Conservation (phyloP, 139 green algal species). For the Auxenochlorella pyrenoidosa region DNA sequence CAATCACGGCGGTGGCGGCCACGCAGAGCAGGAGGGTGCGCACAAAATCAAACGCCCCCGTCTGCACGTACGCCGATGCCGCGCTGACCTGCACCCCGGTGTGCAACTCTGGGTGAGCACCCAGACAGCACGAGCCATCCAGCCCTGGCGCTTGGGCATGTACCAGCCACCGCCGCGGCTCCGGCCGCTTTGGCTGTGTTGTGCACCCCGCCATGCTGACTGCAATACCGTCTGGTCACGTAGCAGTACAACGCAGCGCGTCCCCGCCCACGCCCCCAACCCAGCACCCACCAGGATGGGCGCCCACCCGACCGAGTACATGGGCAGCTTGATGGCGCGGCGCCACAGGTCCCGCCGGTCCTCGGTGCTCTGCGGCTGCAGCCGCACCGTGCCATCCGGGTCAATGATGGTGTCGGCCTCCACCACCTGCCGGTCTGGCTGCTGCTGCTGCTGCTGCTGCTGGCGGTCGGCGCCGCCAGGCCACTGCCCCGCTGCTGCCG, state of each 20-base stretch:
- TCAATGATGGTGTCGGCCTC: conserved; percentile 47
- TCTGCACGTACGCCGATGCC: conserved; percentile 63
- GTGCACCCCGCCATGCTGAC: too few species aligned
- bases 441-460: conserved; percentile 1
- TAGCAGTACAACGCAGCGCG: too few species aligned
- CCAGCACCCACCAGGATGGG: conserved; percentile 78
- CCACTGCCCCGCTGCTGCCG: not conserved
- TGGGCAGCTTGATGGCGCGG: conserved; percentile 89
- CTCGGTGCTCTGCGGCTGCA: conserved; percentile 27
- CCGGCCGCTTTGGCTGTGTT: not conserved
- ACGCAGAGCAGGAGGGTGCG: conserved; percentile 61
- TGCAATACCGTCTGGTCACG: not conserved
- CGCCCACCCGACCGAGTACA: conserved; percentile 93
- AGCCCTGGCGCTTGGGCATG: too few species aligned
- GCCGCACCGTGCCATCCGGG: conserved; percentile 34
- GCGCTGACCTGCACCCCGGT: conserved; percentile 66
- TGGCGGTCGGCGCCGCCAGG: not conserved
- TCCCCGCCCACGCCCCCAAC: not conserved
- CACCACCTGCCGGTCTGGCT: not conserved
- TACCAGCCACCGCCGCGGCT: too few species aligned
- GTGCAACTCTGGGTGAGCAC: not conserved
- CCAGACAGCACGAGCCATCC: not conserved
- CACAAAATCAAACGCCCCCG: conserved; percentile 46
- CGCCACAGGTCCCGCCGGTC: conserved; percentile 73
- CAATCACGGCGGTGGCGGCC: conserved; percentile 84